Evolutionary conservation across 2,329 filamentous ascomycete species (phyloP), one percentile per base, ranked within the genome.

Genomic region (Aspergillus sp.): DNA sequence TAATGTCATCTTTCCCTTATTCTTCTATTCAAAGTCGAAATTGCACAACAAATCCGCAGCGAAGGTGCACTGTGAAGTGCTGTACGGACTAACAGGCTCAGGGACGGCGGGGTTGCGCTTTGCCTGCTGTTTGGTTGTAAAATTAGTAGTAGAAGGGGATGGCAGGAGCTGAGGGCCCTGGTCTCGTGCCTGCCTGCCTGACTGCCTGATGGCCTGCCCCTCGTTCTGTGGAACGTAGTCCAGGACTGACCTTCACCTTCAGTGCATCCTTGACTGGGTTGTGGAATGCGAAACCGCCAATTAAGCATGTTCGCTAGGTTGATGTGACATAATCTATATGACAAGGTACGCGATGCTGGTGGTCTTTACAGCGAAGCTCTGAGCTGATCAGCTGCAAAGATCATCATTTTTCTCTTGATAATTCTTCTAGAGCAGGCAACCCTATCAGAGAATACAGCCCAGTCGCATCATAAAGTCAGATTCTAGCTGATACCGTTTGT

Each of bases 201-300:
- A 17, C 32, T 23, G 13, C 19, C 36, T 54, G 51, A 25, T 6
- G 15, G 13, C 8, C 19, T 25, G 38, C 8, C 52, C 17, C 23
- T 54, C 32, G 23, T 39, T 54, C 36, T 19, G 38, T 42, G 52
- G 42, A 42, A 44, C 38, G 36, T 44, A 54, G 10, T 21, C 38
- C 23, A 44, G 19, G 41, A 5, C 41, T 21, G 8, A 42, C 41
- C 41, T 42, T 21, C 8, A 13, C 41, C 17, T 23, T 19, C 21
- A 13, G 19, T 44, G 19, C 41, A 44, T 44, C 41, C 41, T 13
- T 5, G 41, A 44, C 41, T 41, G 48, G 32, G 48, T 15, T 53
- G 54, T 51, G 58, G 58, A 60, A 60, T 60, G 58, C 57, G 30
- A 44, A 53, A 23, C 8, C 27, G 38, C n/a, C 36, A 51, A n/a